Conservation (phyloP, 208 protist species). For the Trypanosoma mega region DNA sequence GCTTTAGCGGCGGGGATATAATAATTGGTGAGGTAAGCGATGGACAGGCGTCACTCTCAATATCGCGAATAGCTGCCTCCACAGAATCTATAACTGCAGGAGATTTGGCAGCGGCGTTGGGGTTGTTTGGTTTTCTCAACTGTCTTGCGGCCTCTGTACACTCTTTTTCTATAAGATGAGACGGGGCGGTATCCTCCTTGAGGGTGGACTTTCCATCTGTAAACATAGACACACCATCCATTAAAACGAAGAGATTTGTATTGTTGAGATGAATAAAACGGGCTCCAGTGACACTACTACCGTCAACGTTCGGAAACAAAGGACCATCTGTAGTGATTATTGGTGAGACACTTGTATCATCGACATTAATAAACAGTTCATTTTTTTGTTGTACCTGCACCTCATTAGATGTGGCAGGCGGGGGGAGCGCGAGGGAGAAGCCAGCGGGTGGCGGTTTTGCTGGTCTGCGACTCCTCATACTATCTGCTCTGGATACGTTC, state of each 20-base stretch:
- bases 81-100: slow-evolving; percentile 54
- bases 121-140: background rate
- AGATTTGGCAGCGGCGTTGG: background rate
- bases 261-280: slow-evolving; percentile 90
- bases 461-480: slow-evolving; percentile 54
- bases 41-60: slow-evolving; percentile 32
- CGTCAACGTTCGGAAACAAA: slow-evolving; percentile 15
- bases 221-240: slow-evolving; percentile 89
- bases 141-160: background rate
- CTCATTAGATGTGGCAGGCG: slow-evolving; percentile 39
- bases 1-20: background rate
- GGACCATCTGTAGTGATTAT: slow-evolving; percentile 57
- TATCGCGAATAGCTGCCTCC: slow-evolving; percentile 73
- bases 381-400: slow-evolving; percentile 66
- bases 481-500: background rate
- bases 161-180: slow-evolving; percentile 26
- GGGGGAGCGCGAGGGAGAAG: slow-evolving; percentile 60
- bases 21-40: background rate
- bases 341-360: slow-evolving; percentile 71
- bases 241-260: slow-evolving; percentile 87
- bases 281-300: slow-evolving; percentile 6
- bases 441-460: slow-evolving; percentile 26
- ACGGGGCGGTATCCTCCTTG: slow-evolving; percentile 52
- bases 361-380: slow-evolving; percentile 76
- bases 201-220: slow-evolving; percentile 74